Base-by-base conservation (phyloP, 2,329 filamentous ascomycete genomes). In the Passalora sequoiae region DNA sequence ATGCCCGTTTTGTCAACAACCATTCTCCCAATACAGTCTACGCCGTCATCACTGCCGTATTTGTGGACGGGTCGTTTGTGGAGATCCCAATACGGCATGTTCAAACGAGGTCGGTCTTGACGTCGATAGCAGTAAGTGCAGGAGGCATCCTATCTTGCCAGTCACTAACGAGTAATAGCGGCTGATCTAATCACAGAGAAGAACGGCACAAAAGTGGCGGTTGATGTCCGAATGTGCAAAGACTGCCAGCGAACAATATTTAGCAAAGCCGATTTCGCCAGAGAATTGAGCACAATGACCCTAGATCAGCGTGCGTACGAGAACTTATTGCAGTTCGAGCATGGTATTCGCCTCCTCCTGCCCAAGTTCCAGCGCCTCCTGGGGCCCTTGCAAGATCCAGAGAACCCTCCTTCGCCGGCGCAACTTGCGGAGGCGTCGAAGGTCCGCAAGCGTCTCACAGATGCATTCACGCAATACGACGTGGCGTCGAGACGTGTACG, bases 1-100 rank as follows among this genome's bases (percentile, higher is more conserved):
- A 51, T 98, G 92, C 61, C 92, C 92, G 0, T 95, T 95, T 60
- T 98, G 92, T 59, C 86, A 94, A 60, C 92, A 98, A 59, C 88
- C 95, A 44, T 98, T 98, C 65, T 84, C 88, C 1, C 84, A 83
- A 10, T 97, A 95, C 77, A 86, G 88, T 1, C 94, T 97, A 60
- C 80, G 92, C 57, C 75, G 92, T 54, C 92, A 97, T 64, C 92
- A 98, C 66, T 98, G 92, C 66, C 80, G 92, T 42, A 83, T 94
- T 66, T 98, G 92, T 59, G 92, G 92, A 3, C 80, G 84, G 31
- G 89, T 98, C 0, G 88, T 98, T 0, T 98, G 92, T 61, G 88
- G 88, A 9, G 92, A 98, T 65, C 78, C 78, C 0, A 76, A 79
- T 44, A 98, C 92, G 0, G 81, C 68, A 3, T 98, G 92, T 65